Base-by-base conservation (phyloP, 2,329 filamentous ascomycete genomes). In the Aspergillus jensenii region DNA sequence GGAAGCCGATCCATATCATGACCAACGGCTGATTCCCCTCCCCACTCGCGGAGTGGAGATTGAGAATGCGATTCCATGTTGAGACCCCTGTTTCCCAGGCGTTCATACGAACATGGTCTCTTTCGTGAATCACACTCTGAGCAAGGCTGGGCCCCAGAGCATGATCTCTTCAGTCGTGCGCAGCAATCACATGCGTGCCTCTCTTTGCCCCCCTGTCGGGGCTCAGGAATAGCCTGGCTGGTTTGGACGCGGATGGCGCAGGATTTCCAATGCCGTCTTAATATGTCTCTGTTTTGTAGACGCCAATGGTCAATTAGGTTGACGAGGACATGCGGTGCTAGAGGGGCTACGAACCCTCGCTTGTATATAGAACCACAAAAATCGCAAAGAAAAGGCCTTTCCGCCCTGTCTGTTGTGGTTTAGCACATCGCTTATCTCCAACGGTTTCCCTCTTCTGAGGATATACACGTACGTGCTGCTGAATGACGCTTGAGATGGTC, bases 151-250 rank as follows among this genome's bases (percentile, higher is more conserved):
- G 62, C 56, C 7, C 66, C 67, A 27, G 58, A 65, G 41, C 68
- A 70, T 14, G 65, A 67, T 37, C 68, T 70, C 52, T 67, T 67
- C 4, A 70, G 60, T 40, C 51, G 62, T 4, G 67, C 68, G 49
- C 67, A 71, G 31, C 62, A 64, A 55, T 71, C 68, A 56, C 68
- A 71, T n/a, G 68, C 68, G 31, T 67, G 63, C 39, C 65, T 68
- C 39, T 66, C 64, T 46, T 70, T 70, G 11, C 68, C 68, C 2
- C 66, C 65, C 31, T 59, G 61, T 14, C 60, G 61, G 21, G 62
- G 61, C 12, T 67, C 58, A 19, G 68, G 68, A 8, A 69, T 67
- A 14, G 53, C 56, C 8, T 65, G 50, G 5, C 64, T 62, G 17
- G 51, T 55, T 15, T 63, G 45, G 51, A 63, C 46, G 4, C 68